Evolutionary conservation across 495 filamentous ascomycete species (phyloP).

Genomic region (Penicillium fimorum): DNA sequence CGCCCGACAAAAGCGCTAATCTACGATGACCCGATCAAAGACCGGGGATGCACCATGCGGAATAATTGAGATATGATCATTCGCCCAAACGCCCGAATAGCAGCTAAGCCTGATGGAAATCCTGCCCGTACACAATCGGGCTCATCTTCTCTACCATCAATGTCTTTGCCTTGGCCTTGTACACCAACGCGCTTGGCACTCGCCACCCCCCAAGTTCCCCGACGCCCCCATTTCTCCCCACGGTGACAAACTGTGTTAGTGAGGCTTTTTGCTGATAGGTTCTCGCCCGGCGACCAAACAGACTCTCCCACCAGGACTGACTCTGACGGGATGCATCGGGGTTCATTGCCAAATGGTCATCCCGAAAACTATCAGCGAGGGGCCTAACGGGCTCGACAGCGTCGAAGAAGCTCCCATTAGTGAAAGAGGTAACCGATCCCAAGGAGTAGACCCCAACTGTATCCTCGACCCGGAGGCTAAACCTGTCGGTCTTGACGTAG

Average conservation of each 20-base stretch:
- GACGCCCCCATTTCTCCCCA: not conserved
- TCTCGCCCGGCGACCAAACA: conserved; percentile 1
- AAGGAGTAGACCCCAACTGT: not conserved
- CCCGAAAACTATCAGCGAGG: conserved; percentile 1
- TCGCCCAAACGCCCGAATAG: no score
- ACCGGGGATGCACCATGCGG: no score
- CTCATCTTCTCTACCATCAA: conserved; percentile 2
- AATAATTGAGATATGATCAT: not conserved
- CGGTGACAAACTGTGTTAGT: not conserved
- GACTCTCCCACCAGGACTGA: not conserved
- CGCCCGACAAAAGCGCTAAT: no score
- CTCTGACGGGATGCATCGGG: not conserved
- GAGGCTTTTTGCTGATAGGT: not conserved
- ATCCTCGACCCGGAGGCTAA: not conserved
- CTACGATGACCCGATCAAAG: no score
- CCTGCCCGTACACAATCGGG: not conserved
- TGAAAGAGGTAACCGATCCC: conserved; percentile 1
- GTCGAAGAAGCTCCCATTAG: conserved; percentile 2
- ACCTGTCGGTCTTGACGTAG: not conserved
- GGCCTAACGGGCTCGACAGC: not conserved
- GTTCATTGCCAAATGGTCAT: not conserved
- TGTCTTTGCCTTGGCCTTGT: not conserved
- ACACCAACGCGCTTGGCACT: not conserved
- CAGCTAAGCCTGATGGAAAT: conserved; percentile 1
- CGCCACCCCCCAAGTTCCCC: conserved; percentile 2